Conservation (phyloP, 108 stramenopile genomes). For the Cylindrotheca closterium region DNA sequence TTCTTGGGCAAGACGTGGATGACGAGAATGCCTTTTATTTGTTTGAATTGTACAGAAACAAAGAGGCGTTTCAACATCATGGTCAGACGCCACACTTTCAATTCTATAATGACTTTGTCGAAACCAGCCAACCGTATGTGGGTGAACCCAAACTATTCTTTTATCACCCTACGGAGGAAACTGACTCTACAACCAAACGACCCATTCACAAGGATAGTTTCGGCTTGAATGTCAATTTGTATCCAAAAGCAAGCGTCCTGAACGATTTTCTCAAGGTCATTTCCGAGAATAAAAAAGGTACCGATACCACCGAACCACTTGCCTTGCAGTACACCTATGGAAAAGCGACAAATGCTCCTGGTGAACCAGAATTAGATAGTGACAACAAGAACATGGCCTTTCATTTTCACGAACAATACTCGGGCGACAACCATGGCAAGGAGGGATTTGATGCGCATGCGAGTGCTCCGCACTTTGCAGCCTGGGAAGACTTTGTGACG, state of each 20-base stretch:
- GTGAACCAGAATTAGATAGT: no score
- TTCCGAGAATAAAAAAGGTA: slow-evolving; percentile 38
- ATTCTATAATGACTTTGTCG: slow-evolving; percentile 23
- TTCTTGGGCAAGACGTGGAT: slow-evolving; percentile 31
- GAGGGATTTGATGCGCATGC: slow-evolving; percentile 55
- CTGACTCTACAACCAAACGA: neutral
- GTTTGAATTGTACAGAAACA: slow-evolving; percentile 38
- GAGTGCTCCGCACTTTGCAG: slow-evolving; percentile 37
- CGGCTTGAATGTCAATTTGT: slow-evolving; percentile 43
- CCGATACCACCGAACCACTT: slow-evolving; percentile 27
- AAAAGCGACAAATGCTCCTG: slow-evolving; percentile 15
- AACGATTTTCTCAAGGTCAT: slow-evolving; percentile 46
- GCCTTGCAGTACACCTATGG: slow-evolving; percentile 49
- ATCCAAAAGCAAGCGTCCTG: slow-evolving; percentile 26
- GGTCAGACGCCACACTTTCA: slow-evolving; percentile 28
- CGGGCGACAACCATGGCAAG: slow-evolving; percentile 32
- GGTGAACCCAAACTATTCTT: slow-evolving; percentile 10
- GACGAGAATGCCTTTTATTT: slow-evolving; percentile 39
- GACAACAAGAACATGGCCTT: no score
- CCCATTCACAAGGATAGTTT: slow-evolving; percentile 13
- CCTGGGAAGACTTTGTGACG: slow-evolving; percentile 46
- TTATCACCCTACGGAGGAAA: slow-evolving; percentile 4
- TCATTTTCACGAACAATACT: slow-evolving; percentile 52
- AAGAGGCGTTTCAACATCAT: slow-evolving; percentile 31
- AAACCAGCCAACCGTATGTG: slow-evolving; percentile 13